Evolutionary conservation across 495 filamentous ascomycete species (phyloP), one percentile per base, ranked within the genome.

Genomic region (Astrothelium macrocarpum): DNA sequence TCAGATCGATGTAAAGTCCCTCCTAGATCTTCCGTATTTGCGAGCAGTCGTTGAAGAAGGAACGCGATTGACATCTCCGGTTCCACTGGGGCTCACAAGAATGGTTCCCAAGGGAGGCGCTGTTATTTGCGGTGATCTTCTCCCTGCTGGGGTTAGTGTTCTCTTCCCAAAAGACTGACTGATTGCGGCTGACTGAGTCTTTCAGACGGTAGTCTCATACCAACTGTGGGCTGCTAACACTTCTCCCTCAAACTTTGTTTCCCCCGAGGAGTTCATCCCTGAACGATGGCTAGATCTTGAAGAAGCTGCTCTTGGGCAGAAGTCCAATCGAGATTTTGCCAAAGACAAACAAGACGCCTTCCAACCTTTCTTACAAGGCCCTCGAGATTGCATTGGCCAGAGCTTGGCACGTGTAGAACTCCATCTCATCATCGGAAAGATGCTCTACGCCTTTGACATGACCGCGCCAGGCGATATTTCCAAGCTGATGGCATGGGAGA

Each of bases 281-380:
- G 81, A 84, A 65, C 75, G 82, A 12, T 86, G 79, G 56, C 59
- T 80, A 1, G n/a, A n/a, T n/a, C n/a, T n/a, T n/a, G n/a, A n/a
- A n/a, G n/a, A n/a, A n/a, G n/a, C n/a, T n/a, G 73, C 74, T 32
- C 5, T 14, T 5, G 14, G 14, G 5, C 14, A 5, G 5, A 56
- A 60, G 20, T 67, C 65, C 28, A 81, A 73, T 67, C 66, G 61
- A n/a, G 72, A 75, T 29, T 39, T 39, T 39, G 5, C 34, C 5
- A 5, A 39, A 5, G 82, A 84, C 62, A 68, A 73, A 11, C 66
- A 70, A n/a, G 74, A 75, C 12, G 77, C 76, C 10, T 68, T 79
- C 28, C 78, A 82, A 64, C 82, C 84, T 1, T 89, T 88, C 62
- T 76, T 77, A 29, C 29, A 80, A 32, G 85, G 86, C 0, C 77